A percentile compares a stretch with the other conserved stretches of the same genome.
Evolutionary conservation across 352 stramenopile species (phyloP).

Genomic region (Phytopythium delawarense): DNA sequence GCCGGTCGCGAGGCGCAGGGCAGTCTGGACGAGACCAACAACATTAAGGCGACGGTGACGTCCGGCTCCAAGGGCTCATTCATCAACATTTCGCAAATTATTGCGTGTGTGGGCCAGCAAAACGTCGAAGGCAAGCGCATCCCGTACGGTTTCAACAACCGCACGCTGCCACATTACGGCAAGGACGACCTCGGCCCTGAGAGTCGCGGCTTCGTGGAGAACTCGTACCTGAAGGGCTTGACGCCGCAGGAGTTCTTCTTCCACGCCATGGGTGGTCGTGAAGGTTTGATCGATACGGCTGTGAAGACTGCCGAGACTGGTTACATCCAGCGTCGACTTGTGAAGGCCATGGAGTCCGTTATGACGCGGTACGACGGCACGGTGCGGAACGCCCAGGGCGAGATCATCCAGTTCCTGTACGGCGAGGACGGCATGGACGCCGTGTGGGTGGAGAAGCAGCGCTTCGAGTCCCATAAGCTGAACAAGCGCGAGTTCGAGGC

Average conservation of each 20-base stretch:
- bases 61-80: slow-evolving; percentile 99
- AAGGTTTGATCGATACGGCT: slow-evolving; percentile 99
- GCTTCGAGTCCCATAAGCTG: slow-evolving; percentile 86
- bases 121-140: slow-evolving; percentile 99
- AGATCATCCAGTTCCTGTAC: slow-evolving; percentile 88
- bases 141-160: slow-evolving; percentile 93
- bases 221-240: slow-evolving; percentile 97
- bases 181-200: slow-evolving; percentile 98
- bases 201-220: slow-evolving; percentile 98
- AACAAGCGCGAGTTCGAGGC: slow-evolving; percentile 93
- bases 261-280: slow-evolving; percentile 98
- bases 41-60: slow-evolving; percentile 99
- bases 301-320: slow-evolving; percentile 99
- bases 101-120: slow-evolving; percentile 98
- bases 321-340: slow-evolving; percentile 99
- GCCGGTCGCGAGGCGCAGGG: slow-evolving; percentile 78
- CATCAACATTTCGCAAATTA: slow-evolving; percentile 99
- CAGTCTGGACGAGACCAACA: slow-evolving; percentile 95
- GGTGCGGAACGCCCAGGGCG: slow-evolving; percentile 92
- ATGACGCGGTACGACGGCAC: slow-evolving; percentile 99
- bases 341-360: slow-evolving; percentile 99
- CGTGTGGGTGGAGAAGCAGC: slow-evolving; percentile 99
- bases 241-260: slow-evolving; percentile 99
- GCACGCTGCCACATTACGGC: slow-evolving; percentile 94
- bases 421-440: slow-evolving; percentile 99